Conservation (phyloP, 306 rosid genomes). For the Cicer chorassanicum region DNA sequence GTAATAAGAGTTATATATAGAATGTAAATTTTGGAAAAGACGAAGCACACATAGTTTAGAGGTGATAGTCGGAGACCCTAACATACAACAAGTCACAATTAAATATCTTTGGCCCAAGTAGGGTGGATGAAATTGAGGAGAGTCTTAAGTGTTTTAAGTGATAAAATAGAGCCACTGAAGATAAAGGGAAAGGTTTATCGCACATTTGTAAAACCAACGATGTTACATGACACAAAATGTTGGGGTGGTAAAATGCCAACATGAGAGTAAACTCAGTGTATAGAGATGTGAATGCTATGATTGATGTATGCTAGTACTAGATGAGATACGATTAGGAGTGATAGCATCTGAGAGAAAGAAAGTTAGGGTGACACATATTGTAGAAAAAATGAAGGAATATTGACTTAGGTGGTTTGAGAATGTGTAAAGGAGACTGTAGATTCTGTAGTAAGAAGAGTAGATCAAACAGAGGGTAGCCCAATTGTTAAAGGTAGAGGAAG, state of each 20-base stretch:
- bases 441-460: not conserved
- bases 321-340: not conserved
- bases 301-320: not conserved
- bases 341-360: not conserved
- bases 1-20: too few relatives aligned
- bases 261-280: not conserved
- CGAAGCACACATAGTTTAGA: too few relatives aligned
- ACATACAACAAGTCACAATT: too few relatives aligned
- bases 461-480: not conserved
- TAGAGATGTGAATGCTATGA: not conserved
- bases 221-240: not conserved
- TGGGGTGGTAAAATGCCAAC: not conserved
- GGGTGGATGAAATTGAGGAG: too few relatives aligned
- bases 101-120: too few relatives aligned
- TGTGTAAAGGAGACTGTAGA: not conserved
- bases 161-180: too few relatives aligned
- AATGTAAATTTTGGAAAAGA: too few relatives aligned
- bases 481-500: not conserved
- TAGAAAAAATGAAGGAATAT: not conserved
- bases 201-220: not conserved
- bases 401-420: not conserved
- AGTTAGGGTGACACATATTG: not conserved
- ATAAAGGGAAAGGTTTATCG: not conserved
- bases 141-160: too few relatives aligned
- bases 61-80: too few relatives aligned